Conservation (phyloP, 1,139 yeast genomes). For the Trichomonascaceae sp. region DNA sequence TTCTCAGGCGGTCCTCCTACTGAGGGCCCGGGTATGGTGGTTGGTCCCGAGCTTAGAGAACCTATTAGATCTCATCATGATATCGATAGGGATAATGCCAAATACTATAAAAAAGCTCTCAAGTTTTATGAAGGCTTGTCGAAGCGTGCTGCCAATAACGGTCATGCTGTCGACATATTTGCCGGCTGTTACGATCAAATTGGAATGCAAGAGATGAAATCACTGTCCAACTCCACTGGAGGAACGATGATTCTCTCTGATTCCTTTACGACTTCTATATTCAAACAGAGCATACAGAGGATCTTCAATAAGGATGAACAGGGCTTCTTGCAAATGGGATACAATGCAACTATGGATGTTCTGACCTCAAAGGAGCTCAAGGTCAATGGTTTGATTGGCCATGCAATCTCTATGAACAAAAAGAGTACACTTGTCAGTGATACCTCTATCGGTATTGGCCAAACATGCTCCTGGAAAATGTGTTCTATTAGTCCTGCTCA, state of each 20-base stretch:
- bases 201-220: slow-evolving; percentile 95
- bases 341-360: slow-evolving; percentile 63
- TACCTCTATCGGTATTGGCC: slow-evolving; percentile 89
- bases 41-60: slow-evolving; percentile 84
- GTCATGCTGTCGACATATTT: slow-evolving; percentile 86
- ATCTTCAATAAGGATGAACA: slow-evolving; percentile 81
- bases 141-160: slow-evolving; percentile 65
- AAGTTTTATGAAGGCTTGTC: slow-evolving; percentile 80
- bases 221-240: slow-evolving; percentile 82
- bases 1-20: slow-evolving; percentile 97
- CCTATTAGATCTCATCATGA: slow-evolving; percentile 97
- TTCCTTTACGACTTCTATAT: slow-evolving; percentile 94
- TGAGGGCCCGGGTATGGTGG: slow-evolving; percentile 90
- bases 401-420: slow-evolving; percentile 66
- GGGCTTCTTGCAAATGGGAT: slow-evolving; percentile 74
- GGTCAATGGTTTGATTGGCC: slow-evolving; percentile 90
- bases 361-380: slow-evolving; percentile 86
- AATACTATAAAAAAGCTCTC: slow-evolving; percentile 85
- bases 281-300: slow-evolving; percentile 88
- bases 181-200: slow-evolving; percentile 98
- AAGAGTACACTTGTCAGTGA: slow-evolving; percentile 66
- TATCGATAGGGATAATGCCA: slow-evolving; percentile 82
- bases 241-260: slow-evolving; percentile 89
- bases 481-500: slow-evolving; percentile 83
- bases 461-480: slow-evolving; percentile 82